Base-by-base conservation (phyloP, 352 stramenopile genomes). In the Pythium angustatum region DNA sequence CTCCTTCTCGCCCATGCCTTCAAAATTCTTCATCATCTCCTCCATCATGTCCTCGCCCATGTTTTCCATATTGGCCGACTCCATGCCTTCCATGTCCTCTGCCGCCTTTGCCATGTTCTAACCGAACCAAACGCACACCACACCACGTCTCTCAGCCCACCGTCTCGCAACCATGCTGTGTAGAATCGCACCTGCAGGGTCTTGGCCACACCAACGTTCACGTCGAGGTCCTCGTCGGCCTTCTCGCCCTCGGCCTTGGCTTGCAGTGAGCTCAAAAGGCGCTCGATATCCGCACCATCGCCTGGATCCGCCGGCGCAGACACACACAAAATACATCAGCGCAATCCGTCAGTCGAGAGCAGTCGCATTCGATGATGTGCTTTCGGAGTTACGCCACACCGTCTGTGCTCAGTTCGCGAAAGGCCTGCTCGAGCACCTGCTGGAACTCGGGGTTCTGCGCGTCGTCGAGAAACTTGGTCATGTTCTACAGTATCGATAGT, bases 11-110 rank as follows among this genome's bases (percentile, higher is more conserved):
- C 93, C 93, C 89, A 98, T 90, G 62, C 93, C 80, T 60, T 98
- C 92, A 65, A 98, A 98, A 71, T 98, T 94, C 45, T 84, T 87
- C 89, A 98, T 98, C 86, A 99, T 98, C 57, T 98, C 84, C 38
- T 88, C 62, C 91, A 99, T 98, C 79, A 98, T 98, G 19, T 98
- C 83, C 69, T 98, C 93, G 55, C 91, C 91, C 79, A 96, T 97
- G 26, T 87, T 72, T 66, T 98, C 93, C 10, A 93, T 65, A 50
- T 95, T 85, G 9, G 76, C 81, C 10, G 81, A 87, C 45, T 92
- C 85, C 58, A 94, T 72, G 21, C 83, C 87, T 51, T 96, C 87
- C 79, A 95, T 91, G 58, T 92, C 87, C 69, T 93, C 80, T 2
- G 89, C 87, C 3, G 88, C 89, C 61, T 94, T 91, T 21, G 88